Base-by-base conservation (phyloP, 2,329 filamentous ascomycete genomes). In the Epicoccum sorghinum region DNA sequence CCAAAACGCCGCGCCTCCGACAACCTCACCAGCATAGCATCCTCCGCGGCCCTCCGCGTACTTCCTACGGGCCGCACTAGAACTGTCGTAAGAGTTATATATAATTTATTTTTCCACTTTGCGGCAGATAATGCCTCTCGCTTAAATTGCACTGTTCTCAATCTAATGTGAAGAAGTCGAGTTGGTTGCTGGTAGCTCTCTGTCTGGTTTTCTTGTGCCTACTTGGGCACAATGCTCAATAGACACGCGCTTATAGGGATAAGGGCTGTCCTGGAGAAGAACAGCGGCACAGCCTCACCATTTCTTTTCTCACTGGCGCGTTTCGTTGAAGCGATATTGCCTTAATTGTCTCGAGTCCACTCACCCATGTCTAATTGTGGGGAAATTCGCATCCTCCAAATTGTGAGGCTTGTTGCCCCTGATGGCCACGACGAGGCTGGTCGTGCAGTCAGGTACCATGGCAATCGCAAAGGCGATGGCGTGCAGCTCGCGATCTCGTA, bases 371-470 rank as follows among this genome's bases (percentile, higher is more conserved):
- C 52, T 8, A 42, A 55, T 46, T 55, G 52, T 55, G 52, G 52
- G 42, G 46, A 50, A 23, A 22, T 46, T 38, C 18, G 41, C 24
- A 46, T 55, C 30, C 46, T 50, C 37, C 35, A 55, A 55, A 55
- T 55, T 55, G 52, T 50, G 52, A 55, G 52, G 52, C 52, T 50
- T 29, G 12, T 44, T 49, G 24, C 52, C 52, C 52, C 46, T 55
- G 52, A 46, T 45, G 36, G 36, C 14, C 35, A 22, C 22, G 18
- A 37, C 18, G 42, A 45, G 45, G 52, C 35, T 54, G 52, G 45
- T 40, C 13, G 39, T 39, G 33, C n/a, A n/a, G 14, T 24, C 9
- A 47, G 25, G 32, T 42, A 27, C 37, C 14, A 46, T 50, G 40
- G 52, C 30, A 42, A 37, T 55, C 14, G 46, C 37, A 36, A 47